Evolutionary conservation across 169 alveolate species (phyloP), one percentile per base, ranked within the genome.

Genomic region (Cryptosporidium ubiquitum): DNA sequence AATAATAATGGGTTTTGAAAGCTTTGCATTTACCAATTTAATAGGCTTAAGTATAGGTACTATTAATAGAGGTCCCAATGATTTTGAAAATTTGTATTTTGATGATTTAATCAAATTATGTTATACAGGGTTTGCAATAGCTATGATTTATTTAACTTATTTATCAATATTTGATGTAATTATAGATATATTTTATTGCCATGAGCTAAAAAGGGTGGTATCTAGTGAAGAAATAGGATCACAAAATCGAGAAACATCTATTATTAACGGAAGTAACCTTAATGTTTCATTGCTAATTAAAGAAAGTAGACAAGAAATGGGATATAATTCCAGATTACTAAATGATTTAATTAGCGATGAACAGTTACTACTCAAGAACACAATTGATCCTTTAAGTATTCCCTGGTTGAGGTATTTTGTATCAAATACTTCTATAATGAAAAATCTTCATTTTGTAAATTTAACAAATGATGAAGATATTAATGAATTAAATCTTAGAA

Each of bases 161-260:
- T 64, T 79, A 23, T 79, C 89, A 37, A 9, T 64, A 61, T 40
- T 31, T 29, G 89, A 79, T 58, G 49, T 79, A 0, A 60, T 79
- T 37, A 64, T 79, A 18, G 89, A 79, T 61, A 61, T 79, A 79
- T 79, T 79, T 47, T 61, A 64, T 40, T 79, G 89, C 31, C 75
- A 79, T 64, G 89, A 79, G 26, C 68, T 79, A 23, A 58, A 73
- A 73, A 73, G 85, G 33, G 68, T 35, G 18, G 58, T 58, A 12
- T 9, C n/a, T 35, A 57, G n/a, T 47, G 47, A 29, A 12, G 68
- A 29, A 10, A 49, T 20, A 14, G 60, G 18, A 23, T 3, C 51
- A 12, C 44, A 55, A 3, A 49, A 0, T 37, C n/a, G 18, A 12
- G 69, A 73, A 6, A 4, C 5, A 26, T 7, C 39, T 10, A 23